Evolutionary conservation across 768 basidiomycete genomes (phyloP).

Genomic region (Boletus sp.): DNA sequence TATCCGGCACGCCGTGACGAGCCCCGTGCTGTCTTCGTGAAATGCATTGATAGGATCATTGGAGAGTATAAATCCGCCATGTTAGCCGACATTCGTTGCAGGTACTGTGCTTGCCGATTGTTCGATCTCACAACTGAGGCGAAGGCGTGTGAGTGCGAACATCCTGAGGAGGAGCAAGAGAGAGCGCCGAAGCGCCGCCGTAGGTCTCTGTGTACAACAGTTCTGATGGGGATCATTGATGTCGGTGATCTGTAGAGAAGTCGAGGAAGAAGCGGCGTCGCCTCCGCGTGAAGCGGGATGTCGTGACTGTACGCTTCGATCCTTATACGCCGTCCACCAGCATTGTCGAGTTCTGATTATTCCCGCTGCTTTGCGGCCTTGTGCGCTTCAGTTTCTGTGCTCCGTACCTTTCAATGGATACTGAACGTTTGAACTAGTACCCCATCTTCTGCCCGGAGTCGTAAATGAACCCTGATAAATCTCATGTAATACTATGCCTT

Average conservation of each 20-base stretch:
- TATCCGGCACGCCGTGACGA: conserved; percentile 2
- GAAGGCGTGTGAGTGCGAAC: neutral
- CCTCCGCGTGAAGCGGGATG: neutral
- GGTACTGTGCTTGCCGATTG: neutral
- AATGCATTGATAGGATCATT: neutral
- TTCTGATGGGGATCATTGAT: neutral
- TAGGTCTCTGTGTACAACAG: neutral
- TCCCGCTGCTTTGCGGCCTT: neutral
- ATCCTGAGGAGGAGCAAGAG: neutral
- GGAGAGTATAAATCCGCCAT: conserved; percentile 2
- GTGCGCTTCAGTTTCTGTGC: neutral
- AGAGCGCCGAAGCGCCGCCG: conserved; percentile 1
- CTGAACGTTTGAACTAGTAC: no score
- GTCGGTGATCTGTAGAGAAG: neutral
- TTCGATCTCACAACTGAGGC: neutral
- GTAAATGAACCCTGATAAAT: no score
- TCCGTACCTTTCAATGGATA: no score
- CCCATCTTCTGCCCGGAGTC: no score
- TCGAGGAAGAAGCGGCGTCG: conserved; percentile 4
- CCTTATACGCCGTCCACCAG: conserved; percentile 13
- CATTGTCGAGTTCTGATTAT: conserved; percentile 5
- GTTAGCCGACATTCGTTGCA: neutral
- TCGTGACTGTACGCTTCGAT: neutral
- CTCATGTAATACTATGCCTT: neutral
- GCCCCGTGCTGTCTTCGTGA: conserved; percentile 1